Evolutionary conservation across 345 rosid species (phyloP), one percentile per base, ranked within the genome.

Genomic region (sweet orange (Citrus sinensis)): DNA sequence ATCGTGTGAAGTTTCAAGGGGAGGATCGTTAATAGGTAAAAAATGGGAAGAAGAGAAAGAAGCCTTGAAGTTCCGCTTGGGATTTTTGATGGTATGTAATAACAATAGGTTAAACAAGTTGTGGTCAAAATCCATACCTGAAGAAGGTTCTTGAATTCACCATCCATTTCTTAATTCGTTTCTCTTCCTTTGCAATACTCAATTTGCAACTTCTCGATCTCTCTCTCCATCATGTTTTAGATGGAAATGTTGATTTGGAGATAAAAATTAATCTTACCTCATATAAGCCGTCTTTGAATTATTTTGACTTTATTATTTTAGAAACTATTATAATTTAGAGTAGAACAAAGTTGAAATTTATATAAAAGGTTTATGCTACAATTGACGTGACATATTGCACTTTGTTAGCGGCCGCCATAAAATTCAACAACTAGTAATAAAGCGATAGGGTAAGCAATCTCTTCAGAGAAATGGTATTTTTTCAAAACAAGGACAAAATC

Each of bases 31-130:
- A 94, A 88, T 86, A 89, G 73, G 67, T 59, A 64, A 67, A 86
- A 39, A n/a, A 87, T 34, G 1, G 98, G 97, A 24, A 88, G 78
- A 77, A 94, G 40, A 42, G 91, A 86, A 74, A 90, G 24, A 56
- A 92, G 88, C 75, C 94, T 84, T 25, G 69, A 40, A 24, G 81
- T 2, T 17, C 90, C 93, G 51, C 80, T 82, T 4, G 88, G 84
- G 74, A 92, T 49, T 69, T 27, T 80, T 37, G 89, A 76, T 58
- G 89, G 61, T 66, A 85, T 59, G 81, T 61, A 88, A 79, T 86
- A 90, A 56, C 91, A 89, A 32, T 90, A 90, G 35, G 67, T 67
- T 13, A 92, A 76, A 32, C 89, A 80, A 49, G 81, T 70, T 22
- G 77, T 19, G 42, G 87, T 88, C 61, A 51, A 71, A 76, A 65